Evolutionary conservation across 192 early-diverging fungal species (phyloP), one percentile per base, ranked within the genome.

Genomic region (Entomortierella chlamydospora): DNA sequence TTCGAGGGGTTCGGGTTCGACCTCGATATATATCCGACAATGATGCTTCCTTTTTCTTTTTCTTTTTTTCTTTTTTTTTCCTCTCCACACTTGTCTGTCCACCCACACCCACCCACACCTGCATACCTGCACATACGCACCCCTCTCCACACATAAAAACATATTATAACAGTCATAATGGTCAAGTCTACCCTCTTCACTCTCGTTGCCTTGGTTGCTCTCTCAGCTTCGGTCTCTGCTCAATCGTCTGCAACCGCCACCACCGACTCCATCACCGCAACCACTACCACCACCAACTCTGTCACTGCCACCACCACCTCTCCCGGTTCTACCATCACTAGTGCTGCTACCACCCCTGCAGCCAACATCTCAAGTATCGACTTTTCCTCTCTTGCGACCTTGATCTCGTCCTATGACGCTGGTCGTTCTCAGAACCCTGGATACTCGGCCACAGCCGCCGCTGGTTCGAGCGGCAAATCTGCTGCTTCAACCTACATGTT

Each of bases 321-420:
- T 12, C 29, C 41, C 8, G 18, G 29, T 25, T 18, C 50, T 29
- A 26, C 60, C 53, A 51, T 43, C 26, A 43, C 47, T 9, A 13
- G 41, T 0, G 29, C 37, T 26, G 43, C 61, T 29, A n/a, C n/a
- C 26, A 23, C 41, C 39, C 54, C 4, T 15, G 55, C 12, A 39
- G 18, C n/a, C 55, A 59, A 50, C 15, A 58, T 61, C 1, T 22
- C 54, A 1, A 30, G 61, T 1, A 43, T 61, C 33, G 49, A 72
- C 54, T 72, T 72, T 63, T 50, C 61, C 2, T 72, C 70, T 29
- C 58, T 72, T 5, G 70, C 61, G 12, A 72, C 54, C 43, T 30
- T 63, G 54, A 72, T 72, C 25, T 29, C 53, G 20, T 72, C 70
- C 8, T 37, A 25, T 12, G 70, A 61, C 1, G 30, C 58, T 1